A percentile compares a stretch with the other conserved stretches of the same genome.
Evolutionary conservation across 2,329 filamentous ascomycete species (phyloP).

Genomic region (Verticillium longisporum): DNA sequence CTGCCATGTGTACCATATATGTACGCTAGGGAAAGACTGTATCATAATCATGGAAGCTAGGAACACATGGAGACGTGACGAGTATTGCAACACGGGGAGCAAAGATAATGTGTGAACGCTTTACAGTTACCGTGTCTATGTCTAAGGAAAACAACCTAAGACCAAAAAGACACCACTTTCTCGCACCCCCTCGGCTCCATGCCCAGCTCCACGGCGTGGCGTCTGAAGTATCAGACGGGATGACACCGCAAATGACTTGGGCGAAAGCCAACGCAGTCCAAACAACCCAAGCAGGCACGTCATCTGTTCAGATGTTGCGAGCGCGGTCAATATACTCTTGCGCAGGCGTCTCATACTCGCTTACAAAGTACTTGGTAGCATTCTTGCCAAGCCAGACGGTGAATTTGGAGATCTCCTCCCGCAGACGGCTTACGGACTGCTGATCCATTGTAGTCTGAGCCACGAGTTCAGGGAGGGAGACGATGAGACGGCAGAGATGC

Average conservation of each 20-base stretch:
- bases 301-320: constrained; percentile 29
- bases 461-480: constrained; percentile 84
- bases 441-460: constrained; percentile 98
- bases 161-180: too few species aligned
- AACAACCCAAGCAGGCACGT: neutral
- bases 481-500: constrained; percentile 82
- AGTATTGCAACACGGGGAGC: neutral
- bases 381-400: constrained; percentile 78
- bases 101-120: neutral
- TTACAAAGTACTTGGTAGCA: constrained; percentile 69
- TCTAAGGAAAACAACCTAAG: neutral
- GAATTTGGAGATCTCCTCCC: constrained; percentile 83
- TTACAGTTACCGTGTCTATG: neutral
- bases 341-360: constrained; percentile 66
- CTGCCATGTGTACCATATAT: neutral
- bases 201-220: too few species aligned
- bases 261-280: neutral
- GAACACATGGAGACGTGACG: neutral
- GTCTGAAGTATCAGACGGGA: neutral
- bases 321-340: constrained; percentile 68
- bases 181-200: too few species aligned
- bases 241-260: neutral
- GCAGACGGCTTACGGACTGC: constrained; percentile 79
- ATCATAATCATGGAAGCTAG: neutral
- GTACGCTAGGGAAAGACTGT: neutral